Conservation (phyloP, 805 yeast genomes). For the Kuraishia molischiana region DNA sequence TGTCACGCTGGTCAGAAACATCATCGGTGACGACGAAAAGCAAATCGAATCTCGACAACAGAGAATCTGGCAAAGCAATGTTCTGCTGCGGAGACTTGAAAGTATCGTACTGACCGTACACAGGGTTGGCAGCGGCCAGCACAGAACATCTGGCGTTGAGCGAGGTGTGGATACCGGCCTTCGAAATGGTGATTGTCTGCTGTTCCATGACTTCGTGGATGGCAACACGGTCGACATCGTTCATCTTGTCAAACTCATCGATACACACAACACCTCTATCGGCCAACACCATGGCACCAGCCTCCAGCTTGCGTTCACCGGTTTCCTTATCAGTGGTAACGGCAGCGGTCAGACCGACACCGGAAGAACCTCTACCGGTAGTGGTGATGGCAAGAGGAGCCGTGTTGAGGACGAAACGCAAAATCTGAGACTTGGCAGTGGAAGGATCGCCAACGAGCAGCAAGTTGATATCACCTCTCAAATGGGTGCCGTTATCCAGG, state of each 20-base stretch:
- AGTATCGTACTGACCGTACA: slow-evolving; percentile 92
- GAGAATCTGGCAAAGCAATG: slow-evolving; percentile 93
- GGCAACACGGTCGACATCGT: slow-evolving; percentile 93
- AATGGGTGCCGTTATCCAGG: slow-evolving; percentile 88
- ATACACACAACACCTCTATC: slow-evolving; percentile 97
- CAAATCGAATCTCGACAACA: slow-evolving; percentile 93
- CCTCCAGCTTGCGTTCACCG: slow-evolving; percentile 92
- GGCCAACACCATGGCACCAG: slow-evolving; percentile 99
- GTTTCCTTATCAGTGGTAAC: slow-evolving; percentile 95
- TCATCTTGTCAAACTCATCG: slow-evolving; percentile 98
- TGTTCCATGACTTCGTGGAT: slow-evolving; percentile 99
- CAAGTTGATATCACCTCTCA: slow-evolving; percentile 95
- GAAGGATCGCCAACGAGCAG: slow-evolving; percentile 99
- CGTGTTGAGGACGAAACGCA: slow-evolving; percentile 88
- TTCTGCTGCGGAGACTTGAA: slow-evolving; percentile 95
- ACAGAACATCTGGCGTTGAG: slow-evolving; percentile 95
- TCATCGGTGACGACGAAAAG: slow-evolving; percentile 95
- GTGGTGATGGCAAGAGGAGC: slow-evolving; percentile 96
- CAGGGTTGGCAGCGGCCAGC: slow-evolving; percentile 96
- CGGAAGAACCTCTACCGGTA: slow-evolving; percentile 99
- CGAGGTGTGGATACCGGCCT: slow-evolving; percentile 96
- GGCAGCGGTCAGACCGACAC: slow-evolving; percentile 99
- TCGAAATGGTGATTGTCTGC: slow-evolving; percentile 95
- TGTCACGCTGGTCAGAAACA: slow-evolving; percentile 73
- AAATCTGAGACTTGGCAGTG: slow-evolving; percentile 93